Conservation (phyloP, 208 protist species). For the Crithidia fasciculata region DNA sequence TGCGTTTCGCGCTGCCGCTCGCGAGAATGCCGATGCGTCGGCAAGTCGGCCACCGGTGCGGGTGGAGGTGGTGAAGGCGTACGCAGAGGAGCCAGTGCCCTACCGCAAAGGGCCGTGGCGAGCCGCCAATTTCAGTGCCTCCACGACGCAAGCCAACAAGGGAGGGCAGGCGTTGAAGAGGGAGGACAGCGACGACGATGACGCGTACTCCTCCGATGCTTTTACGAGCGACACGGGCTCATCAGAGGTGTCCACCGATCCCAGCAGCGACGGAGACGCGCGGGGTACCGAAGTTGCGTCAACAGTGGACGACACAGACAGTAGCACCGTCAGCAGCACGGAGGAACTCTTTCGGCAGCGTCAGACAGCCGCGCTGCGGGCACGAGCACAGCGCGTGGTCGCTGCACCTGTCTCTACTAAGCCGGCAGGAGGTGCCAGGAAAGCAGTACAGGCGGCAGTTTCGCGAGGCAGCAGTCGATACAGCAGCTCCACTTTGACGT, state of each 20-base stretch:
- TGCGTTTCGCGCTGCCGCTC: conserved; percentile 2
- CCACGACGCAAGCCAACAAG: not conserved
- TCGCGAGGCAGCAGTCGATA: not conserved
- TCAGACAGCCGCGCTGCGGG: conserved; percentile 33
- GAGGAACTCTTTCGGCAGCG: conserved; percentile 40
- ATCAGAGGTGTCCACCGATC: conserved; percentile 5
- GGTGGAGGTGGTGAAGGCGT: conserved; percentile 66
- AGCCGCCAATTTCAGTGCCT: conserved; percentile 20
- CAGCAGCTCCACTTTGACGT: not conserved
- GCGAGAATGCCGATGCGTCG: conserved; percentile 3
- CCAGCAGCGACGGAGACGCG: not conserved
- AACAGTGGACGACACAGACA: conserved; percentile 11
- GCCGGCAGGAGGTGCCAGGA: too few relatives aligned
- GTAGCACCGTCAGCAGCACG: conserved; percentile 37
- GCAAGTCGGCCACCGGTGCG: conserved; percentile 16
- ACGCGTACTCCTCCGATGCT: conserved; percentile 20
- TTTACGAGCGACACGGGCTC: conserved; percentile 11
- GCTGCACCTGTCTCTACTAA: not conserved
- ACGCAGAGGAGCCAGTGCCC: conserved; percentile 55
- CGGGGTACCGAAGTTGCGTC: too few relatives aligned
- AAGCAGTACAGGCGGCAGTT: too few relatives aligned
- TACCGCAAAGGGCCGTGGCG: conserved; percentile 63
- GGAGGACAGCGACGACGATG: not conserved
- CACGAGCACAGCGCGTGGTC: conserved; percentile 16
- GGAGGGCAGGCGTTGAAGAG: not conserved